Base-by-base conservation (phyloP, 768 basidiomycete genomes). In the Russula virescens region DNA sequence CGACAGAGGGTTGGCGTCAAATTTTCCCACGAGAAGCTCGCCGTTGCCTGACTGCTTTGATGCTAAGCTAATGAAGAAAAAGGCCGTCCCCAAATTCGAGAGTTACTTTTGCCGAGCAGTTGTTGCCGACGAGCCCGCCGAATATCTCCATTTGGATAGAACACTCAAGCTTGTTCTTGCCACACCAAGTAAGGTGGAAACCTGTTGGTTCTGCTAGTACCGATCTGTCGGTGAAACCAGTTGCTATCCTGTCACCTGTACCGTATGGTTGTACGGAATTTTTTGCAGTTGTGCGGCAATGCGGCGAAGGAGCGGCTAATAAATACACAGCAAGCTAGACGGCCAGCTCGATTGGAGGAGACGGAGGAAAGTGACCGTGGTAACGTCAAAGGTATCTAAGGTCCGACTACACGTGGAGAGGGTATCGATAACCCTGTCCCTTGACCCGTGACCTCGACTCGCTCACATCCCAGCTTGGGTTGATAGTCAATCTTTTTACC, bases 161-260 rank as follows among this genome's bases (percentile, higher is more conserved):
- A 43, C 47, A 42, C 54, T 61, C 26, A 3, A 45, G 55, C 61
- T 43, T 62, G 56, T 58, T 58, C 49, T 52, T 38, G 35, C 58
- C 58, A 48, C 47, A 49, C 57, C 46, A 14, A 50, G 58, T 55
- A 63, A 60, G 47, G 62, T 43, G 23, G 43, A 63, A 42, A 21
- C 38, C 57, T 58, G 34, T 31, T 45, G 11, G 35, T 58, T 53
- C 21, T 49, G n/a, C n/a, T n/a, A n/a, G n/a, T n/a, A 63, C 62
- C 62, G 62, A 63, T 63, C 62, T 54, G 58, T 63, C 62, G 62
- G 62, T 59, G 46, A 59, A 19, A 60, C 38, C 14, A 51, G 60
- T 31, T 56, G 31, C 3, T 31, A 31, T 4, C 31, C 31, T 31
- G 31, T 31, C 8, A 31, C 31, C 31, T 31, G 8, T 8, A 31